These are phyloP conservation scores for Candida morakotiae DNA, from an alignment of 805 yeast species.

Conservation along the genomic window DNA sequence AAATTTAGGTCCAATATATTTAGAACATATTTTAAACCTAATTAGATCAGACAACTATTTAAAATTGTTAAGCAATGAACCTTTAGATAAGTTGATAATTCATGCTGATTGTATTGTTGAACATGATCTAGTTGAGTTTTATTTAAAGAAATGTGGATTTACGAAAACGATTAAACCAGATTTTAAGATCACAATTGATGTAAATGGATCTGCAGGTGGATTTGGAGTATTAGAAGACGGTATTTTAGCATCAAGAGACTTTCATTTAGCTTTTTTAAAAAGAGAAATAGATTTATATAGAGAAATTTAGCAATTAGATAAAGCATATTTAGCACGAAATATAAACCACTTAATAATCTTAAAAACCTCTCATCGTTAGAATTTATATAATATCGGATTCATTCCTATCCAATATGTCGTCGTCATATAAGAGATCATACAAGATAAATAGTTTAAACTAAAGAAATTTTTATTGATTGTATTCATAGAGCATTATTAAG, in stretches of 20 bases:
- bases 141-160: conserved; percentile 39
- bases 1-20: conserved; percentile 26
- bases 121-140: conserved; percentile 46
- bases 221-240: conserved; percentile 32
- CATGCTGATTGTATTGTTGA: conserved; percentile 44
- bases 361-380: too few relatives aligned
- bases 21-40: conserved; percentile 19
- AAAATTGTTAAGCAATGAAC: conserved; percentile 3
- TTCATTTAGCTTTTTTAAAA: conserved; percentile 37
- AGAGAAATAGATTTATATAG: conserved; percentile 14
- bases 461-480: too few relatives aligned
- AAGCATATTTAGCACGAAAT: too few relatives aligned
- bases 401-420: too few relatives aligned
- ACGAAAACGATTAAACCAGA: conserved; percentile 17
- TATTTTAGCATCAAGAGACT: conserved; percentile 33
- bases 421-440: too few relatives aligned
- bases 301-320: too few relatives aligned
- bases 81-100: conserved; percentile 16
- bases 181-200: conserved; percentile 10
- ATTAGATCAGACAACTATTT: conserved; percentile 11
- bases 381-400: too few relatives aligned
- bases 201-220: conserved; percentile 11
- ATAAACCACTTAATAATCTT: too few relatives aligned
- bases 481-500: too few relatives aligned
- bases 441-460: too few relatives aligned